These are phyloP conservation scores for Coniochaeta prunicola DNA, from an alignment of 2,329 filamentous ascomycete genomes.

Conservation along the genomic window DNA sequence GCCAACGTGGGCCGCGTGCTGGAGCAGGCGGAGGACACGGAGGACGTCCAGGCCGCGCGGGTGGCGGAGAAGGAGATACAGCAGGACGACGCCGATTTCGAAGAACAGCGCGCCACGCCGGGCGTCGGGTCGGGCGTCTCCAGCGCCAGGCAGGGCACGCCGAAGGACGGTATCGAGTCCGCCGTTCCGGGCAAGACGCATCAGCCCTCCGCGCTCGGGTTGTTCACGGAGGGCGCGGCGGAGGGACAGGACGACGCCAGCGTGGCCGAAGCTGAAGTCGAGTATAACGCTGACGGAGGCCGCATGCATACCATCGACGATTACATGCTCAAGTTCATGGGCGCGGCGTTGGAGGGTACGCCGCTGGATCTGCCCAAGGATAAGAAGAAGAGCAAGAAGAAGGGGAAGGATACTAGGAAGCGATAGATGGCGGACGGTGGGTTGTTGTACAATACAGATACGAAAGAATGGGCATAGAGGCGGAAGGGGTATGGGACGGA, in stretches of 20 bases:
- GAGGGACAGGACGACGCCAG: constrained; percentile 10
- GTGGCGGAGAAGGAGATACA: constrained; percentile 84
- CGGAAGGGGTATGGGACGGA: neutral
- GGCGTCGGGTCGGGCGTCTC: constrained; percentile 37
- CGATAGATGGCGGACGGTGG: constrained; percentile 12
- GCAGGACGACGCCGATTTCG: constrained; percentile 79
- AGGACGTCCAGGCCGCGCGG: constrained; percentile 83
- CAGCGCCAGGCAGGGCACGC: constrained; percentile 44
- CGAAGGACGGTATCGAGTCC: constrained; percentile 24
- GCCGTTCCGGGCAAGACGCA: constrained; percentile 15
- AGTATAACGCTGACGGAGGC: constrained; percentile 53
- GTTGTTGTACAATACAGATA: neutral
- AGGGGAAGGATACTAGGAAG: constrained; percentile 51
- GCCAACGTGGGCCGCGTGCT: constrained; percentile 65
- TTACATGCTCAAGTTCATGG: constrained; percentile 67
- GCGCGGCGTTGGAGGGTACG: constrained; percentile 49
- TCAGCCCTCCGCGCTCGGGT: constrained; percentile 25
- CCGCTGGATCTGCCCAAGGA: constrained; percentile 57
- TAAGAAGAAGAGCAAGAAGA: constrained; percentile 55
- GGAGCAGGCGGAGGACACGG: constrained; percentile 84
- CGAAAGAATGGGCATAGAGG: neutral
- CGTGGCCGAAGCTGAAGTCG: constrained; percentile 29
- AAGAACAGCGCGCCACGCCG: constrained; percentile 44
- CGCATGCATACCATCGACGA: constrained; percentile 61
- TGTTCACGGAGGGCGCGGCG: constrained; percentile 28